Evolutionary conservation across 257 asterid genomes (phyloP).

Genomic region (Primulina tabacum): DNA sequence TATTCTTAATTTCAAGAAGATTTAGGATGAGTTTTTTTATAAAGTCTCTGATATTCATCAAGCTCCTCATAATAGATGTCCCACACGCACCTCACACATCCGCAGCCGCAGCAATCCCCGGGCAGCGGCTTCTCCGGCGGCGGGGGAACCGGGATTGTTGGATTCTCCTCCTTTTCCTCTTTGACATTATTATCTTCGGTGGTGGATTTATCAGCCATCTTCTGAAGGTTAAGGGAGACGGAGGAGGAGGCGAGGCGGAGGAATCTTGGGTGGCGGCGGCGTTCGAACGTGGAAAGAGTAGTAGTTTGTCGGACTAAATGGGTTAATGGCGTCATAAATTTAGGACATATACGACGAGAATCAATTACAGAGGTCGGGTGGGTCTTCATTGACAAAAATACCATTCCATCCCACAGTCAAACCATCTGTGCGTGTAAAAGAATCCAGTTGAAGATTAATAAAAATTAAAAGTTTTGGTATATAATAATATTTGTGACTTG

Average conservation of each 20-base stretch:
- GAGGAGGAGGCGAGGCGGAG: not conserved
- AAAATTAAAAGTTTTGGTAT: too few species aligned
- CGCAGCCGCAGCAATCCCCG: slow-evolving; percentile 82
- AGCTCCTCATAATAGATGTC: slow-evolving; percentile 71
- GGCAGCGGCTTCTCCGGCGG: slow-evolving; percentile 84
- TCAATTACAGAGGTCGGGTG: not conserved
- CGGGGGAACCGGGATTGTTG: slow-evolving; percentile 39
- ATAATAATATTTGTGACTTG: too few species aligned
- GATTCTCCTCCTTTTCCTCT: slow-evolving; percentile 33
- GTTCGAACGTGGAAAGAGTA: not conserved
- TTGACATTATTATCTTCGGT: not conserved
- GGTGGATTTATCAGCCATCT: not conserved
- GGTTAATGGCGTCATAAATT: not conserved
- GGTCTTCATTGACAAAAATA: too few species aligned
- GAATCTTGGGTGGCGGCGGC: not conserved
- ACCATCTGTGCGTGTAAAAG: not conserved
- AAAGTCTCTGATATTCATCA: slow-evolving; percentile 57
- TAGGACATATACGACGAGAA: not conserved
- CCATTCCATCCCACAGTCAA: not conserved
- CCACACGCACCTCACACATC: slow-evolving; percentile 82
- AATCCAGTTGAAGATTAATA: too few species aligned
- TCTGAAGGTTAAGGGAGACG: not conserved
- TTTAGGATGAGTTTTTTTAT: slow-evolving; percentile 26
- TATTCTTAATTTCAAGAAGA: not conserved
- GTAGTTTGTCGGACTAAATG: not conserved